phyloP scores from a whole-genome alignment of 306 rosid genomes.

The Cicer judaicum region DNA sequence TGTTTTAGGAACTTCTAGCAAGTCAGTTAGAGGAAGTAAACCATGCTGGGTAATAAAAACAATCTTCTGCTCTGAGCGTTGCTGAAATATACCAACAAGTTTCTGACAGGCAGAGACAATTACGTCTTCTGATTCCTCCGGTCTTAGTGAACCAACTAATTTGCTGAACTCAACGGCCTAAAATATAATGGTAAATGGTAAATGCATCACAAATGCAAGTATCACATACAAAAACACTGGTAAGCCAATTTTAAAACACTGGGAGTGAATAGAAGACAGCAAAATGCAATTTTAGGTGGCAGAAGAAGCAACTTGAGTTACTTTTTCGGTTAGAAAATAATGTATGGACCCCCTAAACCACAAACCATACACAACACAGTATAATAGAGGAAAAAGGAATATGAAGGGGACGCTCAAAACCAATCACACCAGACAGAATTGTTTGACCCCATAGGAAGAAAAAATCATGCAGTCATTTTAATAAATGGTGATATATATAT shows the following conservation, averaged over 20 bases:
- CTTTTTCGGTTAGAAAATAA: conserved; percentile 27
- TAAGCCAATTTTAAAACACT: conserved; percentile 5
- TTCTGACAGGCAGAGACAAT: conserved; percentile 90
- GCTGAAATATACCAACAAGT: conserved; percentile 78
- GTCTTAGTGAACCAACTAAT: conserved; percentile 79
- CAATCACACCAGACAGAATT: conserved; percentile 22
- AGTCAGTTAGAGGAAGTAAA: conserved; percentile 84
- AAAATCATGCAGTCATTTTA: background rate
- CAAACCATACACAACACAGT: conserved; percentile 16
- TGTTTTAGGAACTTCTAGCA: conserved; percentile 88
- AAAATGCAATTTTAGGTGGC: conserved; percentile 20
- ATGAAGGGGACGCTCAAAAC: conserved; percentile 14
- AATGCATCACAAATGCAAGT: conserved; percentile 42
- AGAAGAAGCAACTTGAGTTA: conserved; percentile 26
- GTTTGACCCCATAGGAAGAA: background rate
- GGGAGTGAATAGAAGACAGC: conserved; percentile 5
- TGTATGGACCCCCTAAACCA: background rate
- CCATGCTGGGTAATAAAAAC: conserved; percentile 95
- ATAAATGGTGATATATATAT: background rate
- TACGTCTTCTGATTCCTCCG: conserved; percentile 89
- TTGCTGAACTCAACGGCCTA: conserved; percentile 98
- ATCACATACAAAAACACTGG: conserved; percentile 30
- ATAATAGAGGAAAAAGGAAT: background rate
- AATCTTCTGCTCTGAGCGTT: conserved; percentile 92
- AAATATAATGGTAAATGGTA: conserved; percentile 35